Percentiles rank a stretch among this genome's conserved stretches.
phyloP scores from a whole-genome alignment of 768 basidiomycete species.

The Xanthoconium stramineum region DNA sequence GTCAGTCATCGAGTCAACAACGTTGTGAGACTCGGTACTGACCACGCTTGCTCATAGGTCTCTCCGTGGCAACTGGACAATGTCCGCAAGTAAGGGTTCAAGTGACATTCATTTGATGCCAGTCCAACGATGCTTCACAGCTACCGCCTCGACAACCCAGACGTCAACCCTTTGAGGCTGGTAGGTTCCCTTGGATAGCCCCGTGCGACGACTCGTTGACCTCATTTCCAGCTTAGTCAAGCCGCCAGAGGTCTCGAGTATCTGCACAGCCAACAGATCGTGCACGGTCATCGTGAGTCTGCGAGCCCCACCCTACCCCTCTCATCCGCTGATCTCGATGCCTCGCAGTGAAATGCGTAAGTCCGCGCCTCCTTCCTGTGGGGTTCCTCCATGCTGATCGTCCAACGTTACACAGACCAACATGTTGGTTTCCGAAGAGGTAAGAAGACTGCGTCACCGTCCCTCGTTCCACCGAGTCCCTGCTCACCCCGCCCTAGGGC shows the following conservation, averaged over 20 bases:
- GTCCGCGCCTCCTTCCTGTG: conserved; percentile 19
- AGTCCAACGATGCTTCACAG: conserved; percentile 25
- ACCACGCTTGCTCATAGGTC: conserved; percentile 36
- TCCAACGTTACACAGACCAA: conserved; percentile 40
- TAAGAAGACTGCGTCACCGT: conserved; percentile 12
- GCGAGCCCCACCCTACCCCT: neutral
- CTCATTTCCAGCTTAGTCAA: conserved; percentile 40
- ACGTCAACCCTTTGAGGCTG: conserved; percentile 40
- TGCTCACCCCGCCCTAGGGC: conserved; percentile 32
- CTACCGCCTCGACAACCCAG: conserved; percentile 37
- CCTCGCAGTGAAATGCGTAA: conserved; percentile 55
- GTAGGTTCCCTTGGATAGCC: conserved; percentile 27
- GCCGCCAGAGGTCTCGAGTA: conserved; percentile 58
- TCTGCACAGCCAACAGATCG: conserved; percentile 47
- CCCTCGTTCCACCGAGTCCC: no score
- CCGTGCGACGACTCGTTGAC: neutral
- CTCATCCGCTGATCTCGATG: conserved; percentile 1
- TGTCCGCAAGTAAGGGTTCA: conserved; percentile 42
- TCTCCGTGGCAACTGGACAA: conserved; percentile 64
- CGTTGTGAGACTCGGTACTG: neutral
- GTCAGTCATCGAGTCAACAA: conserved; percentile 22
- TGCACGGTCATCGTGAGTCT: conserved; percentile 61
- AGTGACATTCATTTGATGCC: neutral
- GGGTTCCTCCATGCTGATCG: conserved; percentile 2
- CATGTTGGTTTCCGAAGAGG: conserved; percentile 53